Evolutionary conservation across 2,329 filamentous ascomycete genomes (phyloP), one percentile per base, ranked within the genome.

Genomic region (Microcera coccophila): DNA sequence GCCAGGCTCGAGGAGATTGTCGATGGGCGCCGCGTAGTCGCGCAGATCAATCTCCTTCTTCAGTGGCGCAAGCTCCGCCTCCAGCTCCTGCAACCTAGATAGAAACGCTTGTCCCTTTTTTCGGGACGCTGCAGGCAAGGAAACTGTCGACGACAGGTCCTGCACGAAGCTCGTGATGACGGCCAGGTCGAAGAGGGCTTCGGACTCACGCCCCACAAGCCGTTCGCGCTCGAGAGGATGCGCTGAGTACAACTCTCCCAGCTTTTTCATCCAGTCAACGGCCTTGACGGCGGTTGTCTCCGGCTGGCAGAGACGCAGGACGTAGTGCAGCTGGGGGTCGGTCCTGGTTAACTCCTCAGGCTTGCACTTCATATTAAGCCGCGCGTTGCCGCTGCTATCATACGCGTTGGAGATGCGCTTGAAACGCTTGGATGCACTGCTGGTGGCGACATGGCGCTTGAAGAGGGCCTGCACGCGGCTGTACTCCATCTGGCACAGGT

Each of bases 401-500:
- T 56, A 60, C 2, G 41, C 53, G 15, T 61, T 64, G 1, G 65
- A 61, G 0, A 67, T 36, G 1, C 71, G 61, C 50, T 66, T 69
- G 55, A 76, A 76, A 53, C 62, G 67, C 36, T 69, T 70, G 1
- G 36, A 34, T 4, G 67, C 70, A 0, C 50, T 59, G 0, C 44
- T 45, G 1, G 58, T 61, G 29, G 71, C 62, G 1, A 74, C 50
- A 2, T 66, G 54, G 5, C 71, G 70, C 44, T 66, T 72, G 36
- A 76, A 64, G 0, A 61, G 18, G 11, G 54, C 48, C 29, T 73
- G 69, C 0, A 59, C 52, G 2, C 68, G 66, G 1, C 32, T 38
- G 36, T 68, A 75, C 38, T 74, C 72, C 1, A 72, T 43, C n/a
- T 73, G 58, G 17, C 65, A 70, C 4, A 71, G 41, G 36, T 74